Evolutionary conservation across 2,329 filamentous ascomycete species (phyloP), one percentile per base, ranked within the genome.

Genomic region (Paecilomyces sp.): DNA sequence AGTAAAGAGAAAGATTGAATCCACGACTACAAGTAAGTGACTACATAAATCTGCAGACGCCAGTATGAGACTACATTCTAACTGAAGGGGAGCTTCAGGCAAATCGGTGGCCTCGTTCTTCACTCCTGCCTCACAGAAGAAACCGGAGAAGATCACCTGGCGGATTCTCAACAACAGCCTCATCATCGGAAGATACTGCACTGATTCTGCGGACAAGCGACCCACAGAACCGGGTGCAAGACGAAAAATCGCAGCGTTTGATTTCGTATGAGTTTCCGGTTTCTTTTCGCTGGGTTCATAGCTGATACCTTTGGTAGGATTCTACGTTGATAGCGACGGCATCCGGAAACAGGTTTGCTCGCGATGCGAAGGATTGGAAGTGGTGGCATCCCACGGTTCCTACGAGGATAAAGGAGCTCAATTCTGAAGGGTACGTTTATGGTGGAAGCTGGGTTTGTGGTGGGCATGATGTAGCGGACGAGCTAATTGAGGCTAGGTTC

Each of bases 331-430:
- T 99, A 62, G 80, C 81, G 1, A 89, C 91, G 0, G 82, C 85
- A 3, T 96, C 92, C 0, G 92, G 92, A 7, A 94, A 91, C 74
- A 88, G 84, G 56, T 93, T 93, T 68, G 82, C 85, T 2, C 82
- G 83, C 57, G 84, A 86, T 64, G 84, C 87, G 0, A 79, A 80
- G 3, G 93, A 97, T 71, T 99, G 94, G 94, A 91, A 90, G 73
- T 99, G 94, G 94, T 97, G 92, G 91, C 79, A 95, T 71, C 67
- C 76, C 13, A 81, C 77, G 18, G 89, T 97, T 0, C 91, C 91
- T 0, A 75, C 74, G 0, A 84, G 79, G 57, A 73, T 99, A 18
- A 84, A 82, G 64, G 78, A 86, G 61, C 79, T 97, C 1, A 83
- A 91, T 68, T 79, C 85, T 11, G 84, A 94, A 65, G 91, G 87